Evolutionary conservation across 140 eudicot genomes (phyloP), one percentile per base, ranked within the genome.

Genomic region (Cichorium intybus): DNA sequence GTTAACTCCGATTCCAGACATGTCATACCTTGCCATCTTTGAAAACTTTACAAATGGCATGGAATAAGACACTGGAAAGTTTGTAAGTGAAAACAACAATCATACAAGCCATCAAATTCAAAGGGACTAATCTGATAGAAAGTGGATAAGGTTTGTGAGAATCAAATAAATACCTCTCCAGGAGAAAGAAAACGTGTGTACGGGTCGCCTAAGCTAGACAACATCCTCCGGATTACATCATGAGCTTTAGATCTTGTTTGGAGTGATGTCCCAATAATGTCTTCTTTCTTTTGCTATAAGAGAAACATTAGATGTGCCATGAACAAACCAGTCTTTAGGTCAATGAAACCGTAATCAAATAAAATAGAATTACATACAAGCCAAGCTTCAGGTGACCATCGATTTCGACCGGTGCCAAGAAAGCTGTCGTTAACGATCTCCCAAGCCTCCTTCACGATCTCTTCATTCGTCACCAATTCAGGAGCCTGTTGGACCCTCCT

Each of bases 361-460:
- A n/a, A 7, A 45, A 49, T 10, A 24, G 68, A 60, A n/a, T n/a
- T 14, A 14, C 56, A 20, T 75, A 93, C 99, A 28, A 88, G 88
- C 99, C 99, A 93, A 1, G 81, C 27, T 60, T 85, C 83, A 46
- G 95, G 94, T 21, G 97, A 93, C 99, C 99, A 93, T 0, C 86
- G 85, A 35, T 21, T 82, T 6, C 73, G 72, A 61, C 61, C 84
- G 6, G 88, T 33, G 15, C 79, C 88, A 39, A 93, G 80, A 26
- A 81, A 93, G 45, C 85, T 71, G 24, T 93, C 99, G 48, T 88
- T 83, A 41, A 93, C 94, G 71, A 93, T 79, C 80, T 93, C 75
- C 97, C 99, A 93, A n/a, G 94, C 99, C 64, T 93, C 97, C 60
- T 86, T 84, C 46, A 93, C 99, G 22, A 93, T 81, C n/a, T 75